phyloP scores from a whole-genome alignment of 495 filamentous ascomycete species.

The Sordaria brevicollis region DNA sequence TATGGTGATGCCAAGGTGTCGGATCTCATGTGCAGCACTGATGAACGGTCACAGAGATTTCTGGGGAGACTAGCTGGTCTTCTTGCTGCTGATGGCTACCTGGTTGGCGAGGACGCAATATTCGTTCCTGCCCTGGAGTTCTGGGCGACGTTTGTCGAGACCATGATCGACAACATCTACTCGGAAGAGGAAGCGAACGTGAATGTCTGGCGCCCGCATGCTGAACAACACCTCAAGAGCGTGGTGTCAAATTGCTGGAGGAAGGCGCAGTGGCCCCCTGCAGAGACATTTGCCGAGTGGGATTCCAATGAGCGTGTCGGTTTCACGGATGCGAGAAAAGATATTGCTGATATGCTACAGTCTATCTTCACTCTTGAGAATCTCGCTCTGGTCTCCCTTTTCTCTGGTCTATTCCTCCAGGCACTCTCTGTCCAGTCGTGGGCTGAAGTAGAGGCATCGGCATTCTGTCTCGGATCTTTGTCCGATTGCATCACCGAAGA shows the following conservation, averaged over 20 bases:
- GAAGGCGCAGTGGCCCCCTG: constrained; percentile 52
- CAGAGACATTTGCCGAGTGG: constrained; percentile 48
- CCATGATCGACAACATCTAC: constrained; percentile 31
- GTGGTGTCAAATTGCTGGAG: constrained; percentile 50
- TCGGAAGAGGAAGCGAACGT: constrained; percentile 14
- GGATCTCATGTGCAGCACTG: constrained; percentile 34
- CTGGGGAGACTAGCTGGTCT: constrained; percentile 49
- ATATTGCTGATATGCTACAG: constrained; percentile 72
- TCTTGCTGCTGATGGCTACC: constrained; percentile 59
- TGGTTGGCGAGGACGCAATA: constrained; percentile 66
- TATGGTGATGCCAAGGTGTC: constrained; percentile 53
- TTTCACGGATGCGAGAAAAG: constrained; percentile 69
- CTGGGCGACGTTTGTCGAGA: constrained; percentile 65
- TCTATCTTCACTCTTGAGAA: constrained; percentile 64
- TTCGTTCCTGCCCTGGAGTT: constrained; percentile 72
- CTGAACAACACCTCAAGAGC: constrained; percentile 35
- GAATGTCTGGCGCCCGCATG: constrained; percentile 22
- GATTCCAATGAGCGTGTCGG: constrained; percentile 57
- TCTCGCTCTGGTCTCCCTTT: constrained; percentile 53
- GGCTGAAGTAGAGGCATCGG: constrained; percentile 67
- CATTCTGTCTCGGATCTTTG: constrained; percentile 69
- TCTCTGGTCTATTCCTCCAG: constrained; percentile 52
- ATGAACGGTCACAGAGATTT: constrained; percentile 35
- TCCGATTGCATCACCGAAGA: constrained; percentile 67
- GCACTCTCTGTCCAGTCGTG: constrained; percentile 53